Percentiles rank a stretch among this genome's conserved stretches.
phyloP scores from a whole-genome alignment of 805 yeast genomes.

The Ogataea trehaloabstinens region DNA sequence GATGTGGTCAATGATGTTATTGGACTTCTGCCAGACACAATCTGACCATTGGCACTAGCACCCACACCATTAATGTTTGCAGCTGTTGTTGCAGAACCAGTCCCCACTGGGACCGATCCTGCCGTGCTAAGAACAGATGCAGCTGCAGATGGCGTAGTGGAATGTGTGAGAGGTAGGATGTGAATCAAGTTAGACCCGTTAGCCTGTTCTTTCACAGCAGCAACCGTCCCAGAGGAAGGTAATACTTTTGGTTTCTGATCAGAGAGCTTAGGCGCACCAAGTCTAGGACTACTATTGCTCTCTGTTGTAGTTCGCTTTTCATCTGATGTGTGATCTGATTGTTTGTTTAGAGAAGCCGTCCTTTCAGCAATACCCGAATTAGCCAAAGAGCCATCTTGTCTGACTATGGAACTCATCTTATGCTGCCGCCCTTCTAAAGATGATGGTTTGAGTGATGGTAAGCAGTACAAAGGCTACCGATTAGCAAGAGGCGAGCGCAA shows the following conservation, averaged over 20 bases:
- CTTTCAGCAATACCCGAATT: background rate
- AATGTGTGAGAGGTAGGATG: constrained; percentile 17
- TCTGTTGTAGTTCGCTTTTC: background rate
- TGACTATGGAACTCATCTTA: too few species aligned
- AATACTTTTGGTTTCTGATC: constrained; percentile 13
- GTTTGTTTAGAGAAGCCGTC: background rate
- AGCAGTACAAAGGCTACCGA: too few species aligned
- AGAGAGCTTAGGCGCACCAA: constrained; percentile 1
- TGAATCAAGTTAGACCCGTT: constrained; percentile 21
- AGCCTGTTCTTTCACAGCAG: constrained; percentile 30
- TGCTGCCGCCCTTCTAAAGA: too few species aligned
- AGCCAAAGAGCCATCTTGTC: too few species aligned
- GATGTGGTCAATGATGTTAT: background rate
- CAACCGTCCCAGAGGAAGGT: constrained; percentile 22
- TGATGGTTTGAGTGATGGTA: too few species aligned
- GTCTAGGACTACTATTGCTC: background rate
- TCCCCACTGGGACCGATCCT: background rate
- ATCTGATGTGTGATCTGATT: background rate
- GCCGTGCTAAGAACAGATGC: constrained; percentile 1
- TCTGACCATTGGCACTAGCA: background rate
- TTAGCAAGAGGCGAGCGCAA: too few species aligned
- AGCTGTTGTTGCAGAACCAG: background rate
- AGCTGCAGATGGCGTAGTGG: constrained; percentile 6
- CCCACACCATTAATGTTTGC: background rate
- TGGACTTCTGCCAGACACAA: background rate